phyloP scores from a whole-genome alignment of 1,139 yeast genomes.

The Kazachstania sp. region DNA sequence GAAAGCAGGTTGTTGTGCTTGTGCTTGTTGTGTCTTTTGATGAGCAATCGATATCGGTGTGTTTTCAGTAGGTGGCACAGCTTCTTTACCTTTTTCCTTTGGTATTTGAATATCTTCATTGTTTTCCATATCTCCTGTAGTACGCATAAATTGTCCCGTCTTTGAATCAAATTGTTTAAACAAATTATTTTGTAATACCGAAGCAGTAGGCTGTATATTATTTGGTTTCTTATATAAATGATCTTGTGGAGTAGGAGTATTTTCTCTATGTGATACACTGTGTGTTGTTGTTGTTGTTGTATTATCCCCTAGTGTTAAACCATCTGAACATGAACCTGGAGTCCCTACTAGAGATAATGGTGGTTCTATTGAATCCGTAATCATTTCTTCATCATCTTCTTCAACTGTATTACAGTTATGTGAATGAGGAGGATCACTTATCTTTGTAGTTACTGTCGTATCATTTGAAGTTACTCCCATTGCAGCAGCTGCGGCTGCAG shows the following conservation, averaged over 20 bases:
- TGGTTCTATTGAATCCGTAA: neutral
- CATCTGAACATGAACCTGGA: neutral
- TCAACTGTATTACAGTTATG: neutral
- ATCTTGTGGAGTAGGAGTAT: neutral
- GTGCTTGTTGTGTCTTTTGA: neutral
- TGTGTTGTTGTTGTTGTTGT: no score
- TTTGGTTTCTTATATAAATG: neutral
- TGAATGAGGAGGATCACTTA: neutral
- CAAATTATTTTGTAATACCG: constrained; percentile 6
- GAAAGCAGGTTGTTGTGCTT: constrained; percentile 6
- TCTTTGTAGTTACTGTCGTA: neutral
- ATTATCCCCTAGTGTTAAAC: neutral
- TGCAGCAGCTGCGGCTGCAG: neutral
- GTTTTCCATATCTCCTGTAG: neutral
- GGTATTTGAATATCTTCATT: neutral
- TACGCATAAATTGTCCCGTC: constrained; percentile 26
- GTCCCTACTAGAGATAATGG: neutral
- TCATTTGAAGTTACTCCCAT: neutral
- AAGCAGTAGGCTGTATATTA: neutral
- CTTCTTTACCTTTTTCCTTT: constrained; percentile 2
- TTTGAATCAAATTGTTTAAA: constrained; percentile 29
- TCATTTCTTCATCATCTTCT: no score
- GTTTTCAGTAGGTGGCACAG: constrained; percentile 5
- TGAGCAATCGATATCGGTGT: neutral
- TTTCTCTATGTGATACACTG: neutral